These are phyloP conservation scores for Xylaria castorea DNA, from an alignment of 495 filamentous ascomycete species.

Conservation along the genomic window DNA sequence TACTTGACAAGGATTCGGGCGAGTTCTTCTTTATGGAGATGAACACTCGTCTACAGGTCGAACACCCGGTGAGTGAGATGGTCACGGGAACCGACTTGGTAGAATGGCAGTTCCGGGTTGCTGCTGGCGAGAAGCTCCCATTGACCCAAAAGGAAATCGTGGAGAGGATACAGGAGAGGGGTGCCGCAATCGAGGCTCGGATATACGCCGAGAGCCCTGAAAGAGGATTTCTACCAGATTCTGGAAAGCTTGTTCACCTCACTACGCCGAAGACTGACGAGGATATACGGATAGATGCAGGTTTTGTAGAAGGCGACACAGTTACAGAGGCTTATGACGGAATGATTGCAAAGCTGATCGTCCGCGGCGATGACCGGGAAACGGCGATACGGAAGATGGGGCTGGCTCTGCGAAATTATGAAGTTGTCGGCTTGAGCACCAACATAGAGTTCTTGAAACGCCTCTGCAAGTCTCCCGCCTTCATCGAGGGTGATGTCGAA, in stretches of 20 bases:
- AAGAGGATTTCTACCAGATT: slow-evolving; percentile 90
- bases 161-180: slow-evolving; percentile 72
- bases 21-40: slow-evolving; percentile 99
- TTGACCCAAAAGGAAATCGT: slow-evolving; percentile 85
- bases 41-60: slow-evolving; percentile 96
- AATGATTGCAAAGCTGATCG: slow-evolving; percentile 98
- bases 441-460: slow-evolving; percentile 97
- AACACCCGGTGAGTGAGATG: slow-evolving; percentile 97
- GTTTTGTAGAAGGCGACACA: slow-evolving; percentile 88
- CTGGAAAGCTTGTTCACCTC: slow-evolving; percentile 85
- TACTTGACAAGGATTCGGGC: slow-evolving; percentile 93
- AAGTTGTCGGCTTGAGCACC: slow-evolving; percentile 89
- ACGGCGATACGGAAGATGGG: slow-evolving; percentile 84
- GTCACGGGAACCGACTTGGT: slow-evolving; percentile 95
- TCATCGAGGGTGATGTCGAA: slow-evolving; percentile 88
- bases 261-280: slow-evolving; percentile 70
- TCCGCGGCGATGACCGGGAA: slow-evolving; percentile 77
- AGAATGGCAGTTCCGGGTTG: slow-evolving; percentile 93
- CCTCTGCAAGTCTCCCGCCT: slow-evolving; percentile 78
- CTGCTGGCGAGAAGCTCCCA: slow-evolving; percentile 85
- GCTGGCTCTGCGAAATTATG: slow-evolving; percentile 84
- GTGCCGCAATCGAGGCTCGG: slow-evolving; percentile 90
- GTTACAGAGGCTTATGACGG: slow-evolving; percentile 97
- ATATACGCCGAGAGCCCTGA: slow-evolving; percentile 97
- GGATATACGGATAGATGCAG: slow-evolving; percentile 87